A percentile compares a stretch with the other conserved stretches of the same genome.
Conservation (phyloP, 2,329 filamentous ascomycete genomes). For the Clonostachys solani region DNA sequence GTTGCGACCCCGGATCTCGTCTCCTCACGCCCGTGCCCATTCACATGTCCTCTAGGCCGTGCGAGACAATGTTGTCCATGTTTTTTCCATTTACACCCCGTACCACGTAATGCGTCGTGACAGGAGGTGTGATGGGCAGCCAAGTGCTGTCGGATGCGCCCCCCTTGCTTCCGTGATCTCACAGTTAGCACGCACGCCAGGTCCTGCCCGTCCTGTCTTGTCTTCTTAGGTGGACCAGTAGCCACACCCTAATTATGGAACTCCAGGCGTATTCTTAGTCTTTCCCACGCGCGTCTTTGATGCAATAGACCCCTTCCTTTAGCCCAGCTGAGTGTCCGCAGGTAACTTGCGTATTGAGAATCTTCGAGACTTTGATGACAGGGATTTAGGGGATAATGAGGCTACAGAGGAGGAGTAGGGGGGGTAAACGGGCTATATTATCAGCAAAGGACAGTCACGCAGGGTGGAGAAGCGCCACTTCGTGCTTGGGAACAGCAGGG, state of each 20-base stretch:
- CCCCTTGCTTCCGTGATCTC: background rate
- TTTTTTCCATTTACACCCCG: background rate
- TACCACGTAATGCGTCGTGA: background rate
- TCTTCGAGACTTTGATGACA: no score
- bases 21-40: background rate
- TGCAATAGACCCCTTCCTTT: no score
- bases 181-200: background rate
- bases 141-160: background rate
- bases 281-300: background rate
- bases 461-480: no score
- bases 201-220: no score
- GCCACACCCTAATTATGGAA: background rate
- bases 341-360: no score
- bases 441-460: background rate
- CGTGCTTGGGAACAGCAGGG: no score
- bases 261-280: background rate
- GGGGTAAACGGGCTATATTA: background rate
- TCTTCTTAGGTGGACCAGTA: background rate
- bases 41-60: conserved; percentile 1
- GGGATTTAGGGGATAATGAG: no score
- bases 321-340: no score
- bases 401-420: background rate
- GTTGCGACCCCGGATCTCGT: background rate
- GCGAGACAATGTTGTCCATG: background rate
- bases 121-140: background rate